A percentile compares a stretch with the other conserved stretches of the same genome.
Evolutionary conservation across 495 filamentous ascomycete species (phyloP).

Genomic region (Cairneyella variabilis): DNA sequence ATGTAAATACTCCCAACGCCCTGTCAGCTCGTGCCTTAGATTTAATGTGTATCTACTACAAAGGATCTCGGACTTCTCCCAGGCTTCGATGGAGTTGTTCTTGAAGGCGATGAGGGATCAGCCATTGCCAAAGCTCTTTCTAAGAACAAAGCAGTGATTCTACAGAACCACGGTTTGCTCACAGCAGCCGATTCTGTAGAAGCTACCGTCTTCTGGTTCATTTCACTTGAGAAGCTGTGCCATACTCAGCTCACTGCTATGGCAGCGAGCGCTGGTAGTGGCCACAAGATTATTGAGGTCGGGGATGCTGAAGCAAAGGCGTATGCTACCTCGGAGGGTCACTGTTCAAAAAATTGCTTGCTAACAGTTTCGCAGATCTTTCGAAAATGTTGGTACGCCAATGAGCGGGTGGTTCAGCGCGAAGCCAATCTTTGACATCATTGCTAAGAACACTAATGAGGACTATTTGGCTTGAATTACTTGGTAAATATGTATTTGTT

Average conservation of each 20-base stretch:
- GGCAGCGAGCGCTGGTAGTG: constrained; percentile 35
- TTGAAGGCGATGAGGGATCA: constrained; percentile 42
- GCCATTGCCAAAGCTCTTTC: constrained; percentile 44
- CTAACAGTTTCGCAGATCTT: background rate
- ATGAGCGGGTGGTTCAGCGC: background rate
- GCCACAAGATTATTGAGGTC: background rate
- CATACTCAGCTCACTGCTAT: constrained; percentile 42
- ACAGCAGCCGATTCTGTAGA: constrained; percentile 48
- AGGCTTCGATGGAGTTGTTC: constrained; percentile 50
- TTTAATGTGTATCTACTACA: background rate
- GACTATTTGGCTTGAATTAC: background rate
- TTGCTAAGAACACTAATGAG: background rate
- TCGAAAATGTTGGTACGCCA: background rate
- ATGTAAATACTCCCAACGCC: constrained; percentile 43
- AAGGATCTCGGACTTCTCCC: background rate
- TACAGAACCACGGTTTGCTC: constrained; percentile 50
- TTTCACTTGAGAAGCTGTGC: constrained; percentile 43
- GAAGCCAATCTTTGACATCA: background rate
- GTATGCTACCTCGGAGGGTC: background rate
- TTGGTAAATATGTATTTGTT: too few relatives aligned
- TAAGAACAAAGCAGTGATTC: constrained; percentile 32
- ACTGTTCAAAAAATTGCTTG: background rate
- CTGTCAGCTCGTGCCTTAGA: background rate
- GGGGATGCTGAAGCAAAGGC: background rate
- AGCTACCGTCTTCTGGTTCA: constrained; percentile 48